phyloP scores from a whole-genome alignment of 176 grass and related monocot species.

The Paspalum notatum region DNA sequence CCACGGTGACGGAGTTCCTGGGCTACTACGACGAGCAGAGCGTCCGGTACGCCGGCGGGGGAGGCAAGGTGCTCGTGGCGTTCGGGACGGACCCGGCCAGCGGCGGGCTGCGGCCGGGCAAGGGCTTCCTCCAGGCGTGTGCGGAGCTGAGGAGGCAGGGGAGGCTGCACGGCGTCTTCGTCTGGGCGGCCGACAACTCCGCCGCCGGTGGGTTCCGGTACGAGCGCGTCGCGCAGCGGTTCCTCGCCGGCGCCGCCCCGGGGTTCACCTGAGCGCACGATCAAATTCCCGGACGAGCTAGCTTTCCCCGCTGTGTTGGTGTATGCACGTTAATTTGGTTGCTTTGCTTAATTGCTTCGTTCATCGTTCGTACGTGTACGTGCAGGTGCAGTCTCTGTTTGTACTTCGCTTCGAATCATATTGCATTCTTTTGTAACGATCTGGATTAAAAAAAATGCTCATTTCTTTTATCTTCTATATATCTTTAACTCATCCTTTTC shows the following conservation, averaged over 20 bases:
- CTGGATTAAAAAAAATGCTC: too few species aligned
- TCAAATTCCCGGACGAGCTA: too few species aligned
- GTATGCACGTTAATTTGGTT: too few species aligned
- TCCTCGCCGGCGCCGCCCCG: constrained; percentile 31
- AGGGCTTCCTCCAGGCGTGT: constrained; percentile 58
- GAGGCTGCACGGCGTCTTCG: constrained; percentile 46
- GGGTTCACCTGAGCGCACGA: background rate
- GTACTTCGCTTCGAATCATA: too few species aligned
- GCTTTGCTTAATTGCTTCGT: too few species aligned
- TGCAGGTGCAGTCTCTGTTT: too few species aligned
- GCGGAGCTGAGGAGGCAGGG: constrained; percentile 28
- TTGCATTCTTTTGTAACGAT: too few species aligned
- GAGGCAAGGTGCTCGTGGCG: constrained; percentile 39
- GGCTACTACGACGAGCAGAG: constrained; percentile 49
- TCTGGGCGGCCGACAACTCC: constrained; percentile 48
- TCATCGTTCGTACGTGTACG: too few species aligned
- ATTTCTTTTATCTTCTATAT: too few species aligned
- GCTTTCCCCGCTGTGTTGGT: too few species aligned
- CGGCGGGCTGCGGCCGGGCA: constrained; percentile 13
- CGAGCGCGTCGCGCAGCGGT: constrained; percentile 43
- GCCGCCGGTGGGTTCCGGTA: constrained; percentile 13
- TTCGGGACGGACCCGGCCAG: constrained; percentile 38
- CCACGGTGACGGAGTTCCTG: constrained; percentile 52
- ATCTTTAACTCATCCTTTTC: too few species aligned
- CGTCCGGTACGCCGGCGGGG: constrained; percentile 25